Evolutionary conservation across 2,329 filamentous ascomycete species (phyloP).

Genomic region (Ophiostoma novo-ulmi): DNA sequence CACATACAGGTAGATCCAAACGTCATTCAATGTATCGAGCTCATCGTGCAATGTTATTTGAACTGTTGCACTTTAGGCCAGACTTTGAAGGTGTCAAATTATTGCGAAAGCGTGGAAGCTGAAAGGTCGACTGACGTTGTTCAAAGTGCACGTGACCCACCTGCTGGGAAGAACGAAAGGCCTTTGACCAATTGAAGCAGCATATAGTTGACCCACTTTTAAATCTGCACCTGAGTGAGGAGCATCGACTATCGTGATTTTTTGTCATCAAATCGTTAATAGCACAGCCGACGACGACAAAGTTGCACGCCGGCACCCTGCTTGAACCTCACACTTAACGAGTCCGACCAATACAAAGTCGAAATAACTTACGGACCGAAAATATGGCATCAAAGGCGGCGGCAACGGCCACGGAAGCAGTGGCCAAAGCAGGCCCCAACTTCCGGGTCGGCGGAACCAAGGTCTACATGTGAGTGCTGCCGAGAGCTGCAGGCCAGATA

Average conservation of each 20-base stretch:
- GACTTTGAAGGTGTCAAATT: background rate
- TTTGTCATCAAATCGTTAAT: conserved; percentile 8
- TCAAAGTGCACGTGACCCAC: background rate
- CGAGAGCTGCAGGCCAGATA: background rate
- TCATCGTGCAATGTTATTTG: background rate
- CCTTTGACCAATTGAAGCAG: background rate
- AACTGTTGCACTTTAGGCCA: background rate
- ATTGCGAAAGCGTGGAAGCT: background rate
- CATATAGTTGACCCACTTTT: conserved; percentile 20
- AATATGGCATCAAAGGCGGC: conserved; percentile 33
- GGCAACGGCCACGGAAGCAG: conserved; percentile 36
- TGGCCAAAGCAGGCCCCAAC: conserved; percentile 35
- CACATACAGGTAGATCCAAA: background rate
- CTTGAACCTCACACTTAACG: background rate
- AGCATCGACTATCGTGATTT: conserved; percentile 19
- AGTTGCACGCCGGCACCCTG: background rate
- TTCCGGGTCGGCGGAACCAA: conserved; percentile 51
- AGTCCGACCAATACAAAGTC: background rate
- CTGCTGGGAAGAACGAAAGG: background rate
- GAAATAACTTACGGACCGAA: background rate
- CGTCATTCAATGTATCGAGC: background rate
- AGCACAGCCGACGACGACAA: conserved; percentile 4
- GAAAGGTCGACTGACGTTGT: background rate
- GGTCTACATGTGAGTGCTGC: conserved; percentile 48
- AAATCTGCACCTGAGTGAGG: conserved; percentile 15